phyloP scores from a whole-genome alignment of 352 stramenopile species.

The Phytophthora palmivora region DNA sequence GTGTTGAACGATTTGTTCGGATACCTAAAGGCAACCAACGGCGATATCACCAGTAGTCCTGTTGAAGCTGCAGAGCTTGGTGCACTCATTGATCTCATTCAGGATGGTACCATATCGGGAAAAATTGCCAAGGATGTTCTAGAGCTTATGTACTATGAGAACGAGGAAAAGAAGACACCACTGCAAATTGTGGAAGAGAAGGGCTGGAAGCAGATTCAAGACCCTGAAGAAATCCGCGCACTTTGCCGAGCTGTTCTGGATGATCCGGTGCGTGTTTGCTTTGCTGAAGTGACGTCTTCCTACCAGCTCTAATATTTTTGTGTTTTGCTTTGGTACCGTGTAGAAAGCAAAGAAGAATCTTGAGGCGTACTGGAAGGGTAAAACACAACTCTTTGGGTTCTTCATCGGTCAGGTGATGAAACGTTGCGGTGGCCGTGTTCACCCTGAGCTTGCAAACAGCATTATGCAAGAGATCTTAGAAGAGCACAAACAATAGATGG shows the following conservation, averaged over 20 bases:
- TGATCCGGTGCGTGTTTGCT: conserved; percentile 61
- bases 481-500: conserved; percentile 36
- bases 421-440: conserved; percentile 86
- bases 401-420: conserved; percentile 96
- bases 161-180: conserved; percentile 51
- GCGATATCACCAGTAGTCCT: conserved; percentile 55
- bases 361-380: conserved; percentile 76
- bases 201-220: conserved; percentile 91
- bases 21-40: conserved; percentile 85
- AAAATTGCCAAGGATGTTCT: conserved; percentile 93
- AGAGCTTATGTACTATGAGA: conserved; percentile 85
- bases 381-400: conserved; percentile 95
- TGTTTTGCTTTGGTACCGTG: conserved; percentile 12
- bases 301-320: too few species aligned
- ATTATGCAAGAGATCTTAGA: conserved; percentile 69
- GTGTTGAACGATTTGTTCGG: conserved; percentile 95
- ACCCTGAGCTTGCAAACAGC: conserved; percentile 77
- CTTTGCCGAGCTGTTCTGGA: conserved; percentile 85
- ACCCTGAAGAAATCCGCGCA: conserved; percentile 68
- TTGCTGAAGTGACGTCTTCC: not conserved
- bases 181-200: conserved; percentile 88
- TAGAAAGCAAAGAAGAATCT: conserved; percentile 77
- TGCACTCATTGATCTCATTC: conserved; percentile 88
- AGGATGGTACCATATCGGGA: conserved; percentile 91
- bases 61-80: conserved; percentile 81